Evolutionary conservation across 345 rosid species (phyloP).

Genomic region (Abelmoschus esculentus): DNA sequence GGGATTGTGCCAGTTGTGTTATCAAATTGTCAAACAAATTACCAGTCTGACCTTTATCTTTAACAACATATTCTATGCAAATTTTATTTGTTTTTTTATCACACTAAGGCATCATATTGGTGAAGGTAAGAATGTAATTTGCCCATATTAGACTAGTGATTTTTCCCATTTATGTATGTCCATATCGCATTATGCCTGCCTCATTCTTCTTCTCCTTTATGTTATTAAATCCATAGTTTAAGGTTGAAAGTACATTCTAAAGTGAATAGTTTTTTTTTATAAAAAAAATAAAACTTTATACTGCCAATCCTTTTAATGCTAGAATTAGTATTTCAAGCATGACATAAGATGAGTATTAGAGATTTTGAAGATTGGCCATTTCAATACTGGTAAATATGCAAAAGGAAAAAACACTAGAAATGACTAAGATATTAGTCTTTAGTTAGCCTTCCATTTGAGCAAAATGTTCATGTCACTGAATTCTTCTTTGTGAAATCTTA

Average conservation of each 20-base stretch:
- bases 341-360: background rate
- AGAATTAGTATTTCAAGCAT: background rate
- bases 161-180: background rate
- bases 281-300: background rate
- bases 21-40: background rate
- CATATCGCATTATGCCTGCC: background rate
- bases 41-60: background rate
- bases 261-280: background rate
- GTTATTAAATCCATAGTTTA: conserved; percentile 6
- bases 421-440: background rate
- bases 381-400: background rate
- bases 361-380: background rate
- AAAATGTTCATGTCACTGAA: too few relatives aligned
- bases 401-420: background rate
- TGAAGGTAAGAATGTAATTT: background rate
- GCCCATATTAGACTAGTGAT: background rate
- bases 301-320: background rate
- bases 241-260: too few relatives aligned
- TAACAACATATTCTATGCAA: background rate
- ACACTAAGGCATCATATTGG: background rate
- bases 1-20: background rate
- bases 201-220: background rate
- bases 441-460: too few relatives aligned
- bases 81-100: background rate
- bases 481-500: too few relatives aligned